Base-by-base conservation (phyloP, 164 flowering plant species). In the Echeveria elegans region DNA sequence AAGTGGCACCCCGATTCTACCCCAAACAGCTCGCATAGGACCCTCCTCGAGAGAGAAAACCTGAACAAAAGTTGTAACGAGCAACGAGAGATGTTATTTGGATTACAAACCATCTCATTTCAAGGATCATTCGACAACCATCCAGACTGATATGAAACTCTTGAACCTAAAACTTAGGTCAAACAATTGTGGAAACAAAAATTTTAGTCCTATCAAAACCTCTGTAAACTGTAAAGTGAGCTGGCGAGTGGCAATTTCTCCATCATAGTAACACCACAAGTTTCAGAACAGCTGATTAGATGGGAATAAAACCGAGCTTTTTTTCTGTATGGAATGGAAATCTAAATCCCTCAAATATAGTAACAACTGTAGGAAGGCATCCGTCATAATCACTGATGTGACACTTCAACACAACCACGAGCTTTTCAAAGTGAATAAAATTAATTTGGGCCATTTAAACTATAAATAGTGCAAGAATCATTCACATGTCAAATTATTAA, bases 31-130 rank as follows among this genome's bases (percentile, higher is more conserved):
- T 67, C 70, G 79, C 6, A 73, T 81, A 47, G 92, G 94, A 72
- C 99, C 99, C 75, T 85, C 88, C 75, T 83, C 86, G 66, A 83
- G 81, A 52, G 96, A 84, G 76, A 76, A 83, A 68, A 91, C 94
- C 99, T 94, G 84, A 68, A 76, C 59, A 68, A 15, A 45, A 18
- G n/a, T n/a, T n/a, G n/a, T n/a, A n/a, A n/a, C n/a, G n/a, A n/a
- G n/a, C n/a, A n/a, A n/a, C n/a, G n/a, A n/a, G n/a, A n/a, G n/a
- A n/a, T n/a, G n/a, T 28, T 32, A 56, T 56, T 24, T 23, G 2
- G 5, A 56, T 11, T 6, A 50, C 56, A n/a, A 5, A 50, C 8
- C 48, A 43, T 43, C 19, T 43, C 7, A 50, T 50, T 21, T 50
- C 56, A 50, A 23, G n/a, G n/a, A 50, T 50, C 56, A 50, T 50